These are phyloP conservation scores for Nigrograna mackinnonii DNA, from an alignment of 2,329 filamentous ascomycete species.

Conservation along the genomic window DNA sequence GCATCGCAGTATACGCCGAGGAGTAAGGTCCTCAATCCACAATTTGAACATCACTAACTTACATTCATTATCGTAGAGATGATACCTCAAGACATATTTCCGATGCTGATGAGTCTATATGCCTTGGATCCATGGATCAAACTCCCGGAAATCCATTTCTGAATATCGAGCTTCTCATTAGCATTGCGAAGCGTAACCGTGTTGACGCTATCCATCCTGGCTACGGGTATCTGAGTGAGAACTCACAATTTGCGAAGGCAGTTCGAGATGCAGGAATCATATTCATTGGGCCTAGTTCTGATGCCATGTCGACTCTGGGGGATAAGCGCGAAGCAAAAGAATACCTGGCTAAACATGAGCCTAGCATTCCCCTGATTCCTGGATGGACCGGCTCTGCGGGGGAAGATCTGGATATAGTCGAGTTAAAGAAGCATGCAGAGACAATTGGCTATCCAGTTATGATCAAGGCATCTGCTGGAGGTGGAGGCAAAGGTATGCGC, in stretches of 20 bases:
- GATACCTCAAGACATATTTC: slow-evolving; percentile 58
- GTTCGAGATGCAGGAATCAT: slow-evolving; percentile 59
- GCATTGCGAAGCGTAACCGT: slow-evolving; percentile 53
- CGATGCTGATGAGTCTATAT: slow-evolving; percentile 56
- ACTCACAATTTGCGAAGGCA: slow-evolving; percentile 61
- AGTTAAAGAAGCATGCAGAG: slow-evolving; percentile 46
- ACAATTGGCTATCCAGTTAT: slow-evolving; percentile 55
- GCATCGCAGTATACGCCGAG: neutral
- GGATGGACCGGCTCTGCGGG: slow-evolving; percentile 56
- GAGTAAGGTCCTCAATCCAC: neutral
- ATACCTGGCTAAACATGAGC: slow-evolving; percentile 51
- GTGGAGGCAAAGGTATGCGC: slow-evolving; percentile 81
- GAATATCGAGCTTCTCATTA: slow-evolving; percentile 48
- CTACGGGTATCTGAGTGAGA: slow-evolving; percentile 70
- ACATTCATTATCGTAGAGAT: slow-evolving; percentile 59
- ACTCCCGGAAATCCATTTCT: slow-evolving; percentile 68
- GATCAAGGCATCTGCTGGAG: slow-evolving; percentile 64
- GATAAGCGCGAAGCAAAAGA: slow-evolving; percentile 60
- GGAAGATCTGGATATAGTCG: slow-evolving; percentile 38
- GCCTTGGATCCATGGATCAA: slow-evolving; percentile 54
- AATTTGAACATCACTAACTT: neutral
- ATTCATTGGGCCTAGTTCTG: slow-evolving; percentile 63
- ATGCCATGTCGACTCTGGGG: slow-evolving; percentile 59
- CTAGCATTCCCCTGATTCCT: slow-evolving; percentile 59
- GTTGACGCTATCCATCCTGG: slow-evolving; percentile 67